These are phyloP conservation scores for Balansia obtecta DNA, from an alignment of 2,329 filamentous ascomycete species.

Conservation along the genomic window DNA sequence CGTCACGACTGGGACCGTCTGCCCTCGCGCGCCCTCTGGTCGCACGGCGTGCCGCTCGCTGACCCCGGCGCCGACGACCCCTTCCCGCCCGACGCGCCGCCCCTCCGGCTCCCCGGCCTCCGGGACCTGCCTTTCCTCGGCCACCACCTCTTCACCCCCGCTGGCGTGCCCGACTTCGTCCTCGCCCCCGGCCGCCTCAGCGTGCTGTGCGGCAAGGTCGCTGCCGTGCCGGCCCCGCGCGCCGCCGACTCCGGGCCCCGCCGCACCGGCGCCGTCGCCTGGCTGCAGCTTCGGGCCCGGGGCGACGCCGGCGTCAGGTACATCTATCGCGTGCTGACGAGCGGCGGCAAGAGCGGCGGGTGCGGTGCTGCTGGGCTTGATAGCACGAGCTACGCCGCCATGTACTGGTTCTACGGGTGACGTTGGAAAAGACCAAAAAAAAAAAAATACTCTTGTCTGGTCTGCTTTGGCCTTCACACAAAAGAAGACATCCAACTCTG, in stretches of 20 bases:
- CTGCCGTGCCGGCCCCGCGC: slow-evolving; percentile 37
- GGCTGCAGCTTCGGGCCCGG: slow-evolving; percentile 36
- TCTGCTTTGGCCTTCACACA: no score
- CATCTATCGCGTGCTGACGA: slow-evolving; percentile 44
- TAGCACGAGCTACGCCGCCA: slow-evolving; percentile 43
- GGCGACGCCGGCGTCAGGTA: slow-evolving; percentile 23
- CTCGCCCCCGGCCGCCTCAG: slow-evolving; percentile 28
- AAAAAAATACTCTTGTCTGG: no score
- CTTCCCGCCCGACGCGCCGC: slow-evolving; percentile 28
- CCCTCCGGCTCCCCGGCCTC: slow-evolving; percentile 24
- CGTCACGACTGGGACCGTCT: slow-evolving; percentile 30
- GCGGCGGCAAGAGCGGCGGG: slow-evolving; percentile 33
- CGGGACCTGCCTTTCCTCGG: slow-evolving; percentile 37
- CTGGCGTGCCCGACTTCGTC: slow-evolving; percentile 46
- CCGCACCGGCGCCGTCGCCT: slow-evolving; percentile 39
- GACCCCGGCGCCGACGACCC: slow-evolving; percentile 34
- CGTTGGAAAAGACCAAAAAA: no score
- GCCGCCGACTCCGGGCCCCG: slow-evolving; percentile 32
- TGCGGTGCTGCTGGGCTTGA: no score
- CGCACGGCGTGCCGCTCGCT: slow-evolving; percentile 34
- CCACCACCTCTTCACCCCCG: slow-evolving; percentile 52
- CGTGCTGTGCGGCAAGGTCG: slow-evolving; percentile 36
- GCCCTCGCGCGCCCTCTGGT: slow-evolving; percentile 26
- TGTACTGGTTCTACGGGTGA: slow-evolving; percentile 53
- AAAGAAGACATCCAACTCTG: no score